Percentiles rank a stretch among this genome's conserved stretches.
These are phyloP conservation scores for Chrysanthemum makinoi DNA, from an alignment of 129 eudicot genomes.

Conservation along the genomic window DNA sequence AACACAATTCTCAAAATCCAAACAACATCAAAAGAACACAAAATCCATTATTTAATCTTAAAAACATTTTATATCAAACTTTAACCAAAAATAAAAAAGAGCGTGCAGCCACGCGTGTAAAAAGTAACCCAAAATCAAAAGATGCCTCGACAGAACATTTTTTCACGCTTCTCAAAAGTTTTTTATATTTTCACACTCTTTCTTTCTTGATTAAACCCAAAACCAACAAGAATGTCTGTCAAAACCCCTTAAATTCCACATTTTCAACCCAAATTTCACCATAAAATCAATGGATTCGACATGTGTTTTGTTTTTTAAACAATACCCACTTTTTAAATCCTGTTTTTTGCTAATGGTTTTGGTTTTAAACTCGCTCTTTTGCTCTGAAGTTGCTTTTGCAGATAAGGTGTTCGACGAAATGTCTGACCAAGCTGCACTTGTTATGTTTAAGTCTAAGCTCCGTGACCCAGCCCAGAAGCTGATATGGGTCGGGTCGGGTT, in stretches of 20 bases:
- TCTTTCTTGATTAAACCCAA: conserved; percentile 7
- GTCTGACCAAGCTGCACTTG: conserved; percentile 58
- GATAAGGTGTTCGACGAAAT: conserved; percentile 23
- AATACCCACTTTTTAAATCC: conserved; percentile 22
- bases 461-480: conserved; percentile 57
- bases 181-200: conserved; percentile 4
- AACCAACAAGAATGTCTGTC: conserved; percentile 24
- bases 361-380: not conserved
- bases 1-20: conserved; percentile 15
- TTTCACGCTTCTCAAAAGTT: conserved; percentile 43
- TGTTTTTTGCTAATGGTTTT: conserved; percentile 15
- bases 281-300: conserved; percentile 40
- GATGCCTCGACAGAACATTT: conserved; percentile 46
- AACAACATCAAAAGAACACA: conserved; percentile 33
- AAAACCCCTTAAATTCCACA: not conserved
- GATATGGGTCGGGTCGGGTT: conserved; percentile 64
- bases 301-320: conserved; percentile 24
- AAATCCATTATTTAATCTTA: conserved; percentile 19
- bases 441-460: conserved; percentile 55
- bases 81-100: conserved; percentile 29
- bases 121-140: conserved; percentile 35
- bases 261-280: not conserved
- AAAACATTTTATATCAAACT: not conserved
- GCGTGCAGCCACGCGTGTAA: conserved; percentile 47
- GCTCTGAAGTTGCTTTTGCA: conserved; percentile 20